A percentile compares a stretch with the other conserved stretches of the same genome.
phyloP scores from a whole-genome alignment of 495 filamentous ascomycete genomes.

The Trichoderma reesei region DNA sequence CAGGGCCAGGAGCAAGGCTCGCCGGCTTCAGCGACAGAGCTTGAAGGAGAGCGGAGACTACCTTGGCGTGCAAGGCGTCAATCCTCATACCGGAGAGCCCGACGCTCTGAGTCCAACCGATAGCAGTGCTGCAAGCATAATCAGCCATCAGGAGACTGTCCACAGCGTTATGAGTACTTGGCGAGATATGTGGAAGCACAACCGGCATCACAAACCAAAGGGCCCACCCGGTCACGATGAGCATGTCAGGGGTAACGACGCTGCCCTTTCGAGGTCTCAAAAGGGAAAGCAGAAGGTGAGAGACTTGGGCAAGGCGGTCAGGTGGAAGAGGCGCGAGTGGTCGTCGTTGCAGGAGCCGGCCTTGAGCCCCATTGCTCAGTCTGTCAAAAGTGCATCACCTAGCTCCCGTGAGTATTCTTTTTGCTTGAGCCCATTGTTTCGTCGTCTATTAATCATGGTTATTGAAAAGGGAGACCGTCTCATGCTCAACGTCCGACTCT shows the following conservation, averaged over 20 bases:
- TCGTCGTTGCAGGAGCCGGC: constrained; percentile 37
- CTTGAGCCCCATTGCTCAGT: constrained; percentile 37
- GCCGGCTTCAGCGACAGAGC: constrained; percentile 23
- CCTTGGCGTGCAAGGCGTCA: constrained; percentile 44
- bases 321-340: constrained; percentile 37
- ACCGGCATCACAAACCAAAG: constrained; percentile 12
- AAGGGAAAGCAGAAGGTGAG: constrained; percentile 26
- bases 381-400: constrained; percentile 21
- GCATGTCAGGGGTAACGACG: constrained; percentile 22
- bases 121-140: constrained; percentile 18
- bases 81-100: constrained; percentile 41
- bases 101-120: constrained; percentile 36
- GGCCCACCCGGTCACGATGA: constrained; percentile 12
- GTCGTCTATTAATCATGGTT: neutral
- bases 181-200: constrained; percentile 3
- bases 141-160: constrained; percentile 13
- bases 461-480: neutral
- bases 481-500: neutral
- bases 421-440: neutral
- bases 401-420: constrained; percentile 20
- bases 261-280: constrained; percentile 23
- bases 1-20: constrained; percentile 10
- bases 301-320: constrained; percentile 23
- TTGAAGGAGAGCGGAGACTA: constrained; percentile 41
- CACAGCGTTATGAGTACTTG: neutral